Evolutionary conservation across 1,139 yeast species (phyloP).

Genomic region (Sugiyamaella grinbergsii): DNA sequence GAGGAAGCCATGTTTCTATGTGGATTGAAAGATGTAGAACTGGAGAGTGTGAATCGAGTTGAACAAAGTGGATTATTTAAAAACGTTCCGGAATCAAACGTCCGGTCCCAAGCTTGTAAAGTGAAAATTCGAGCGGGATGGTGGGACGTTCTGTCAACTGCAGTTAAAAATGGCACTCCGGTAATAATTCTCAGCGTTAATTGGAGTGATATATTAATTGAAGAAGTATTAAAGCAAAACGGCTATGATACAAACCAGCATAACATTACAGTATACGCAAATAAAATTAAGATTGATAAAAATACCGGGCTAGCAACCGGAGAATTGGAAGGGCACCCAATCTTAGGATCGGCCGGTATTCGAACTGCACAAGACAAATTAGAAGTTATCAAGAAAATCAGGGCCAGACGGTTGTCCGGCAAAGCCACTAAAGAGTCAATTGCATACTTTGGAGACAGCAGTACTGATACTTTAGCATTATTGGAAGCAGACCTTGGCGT

Average conservation of each 20-base stretch:
- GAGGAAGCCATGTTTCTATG: slow-evolving; percentile 51
- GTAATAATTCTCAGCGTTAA: slow-evolving; percentile 60
- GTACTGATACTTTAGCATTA: slow-evolving; percentile 61
- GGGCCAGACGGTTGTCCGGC: slow-evolving; percentile 13
- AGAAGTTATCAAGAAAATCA: slow-evolving; percentile 37
- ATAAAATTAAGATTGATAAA: slow-evolving; percentile 52
- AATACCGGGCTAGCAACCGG: slow-evolving; percentile 48
- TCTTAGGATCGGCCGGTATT: slow-evolving; percentile 31
- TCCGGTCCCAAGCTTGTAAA: slow-evolving; percentile 44
- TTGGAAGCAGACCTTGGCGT: slow-evolving; percentile 54
- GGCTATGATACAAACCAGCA: slow-evolving; percentile 40
- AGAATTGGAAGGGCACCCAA: slow-evolving; percentile 33
- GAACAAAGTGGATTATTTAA: slow-evolving; percentile 48
- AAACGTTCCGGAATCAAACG: slow-evolving; percentile 45
- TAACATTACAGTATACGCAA: slow-evolving; percentile 38
- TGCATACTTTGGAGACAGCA: slow-evolving; percentile 66
- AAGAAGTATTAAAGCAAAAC: slow-evolving; percentile 43
- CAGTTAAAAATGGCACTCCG: slow-evolving; percentile 41
- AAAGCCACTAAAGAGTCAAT: slow-evolving; percentile 27
- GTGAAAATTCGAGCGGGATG: slow-evolving; percentile 52
- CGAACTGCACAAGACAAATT: slow-evolving; percentile 64
- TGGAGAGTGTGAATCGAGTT: slow-evolving; percentile 53
- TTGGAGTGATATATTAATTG: slow-evolving; percentile 61
- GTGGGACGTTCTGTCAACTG: slow-evolving; percentile 42
- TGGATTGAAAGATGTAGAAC: slow-evolving; percentile 52